Conservation (phyloP, 176 grass and related monocot species). For the Bromus sterilis region DNA sequence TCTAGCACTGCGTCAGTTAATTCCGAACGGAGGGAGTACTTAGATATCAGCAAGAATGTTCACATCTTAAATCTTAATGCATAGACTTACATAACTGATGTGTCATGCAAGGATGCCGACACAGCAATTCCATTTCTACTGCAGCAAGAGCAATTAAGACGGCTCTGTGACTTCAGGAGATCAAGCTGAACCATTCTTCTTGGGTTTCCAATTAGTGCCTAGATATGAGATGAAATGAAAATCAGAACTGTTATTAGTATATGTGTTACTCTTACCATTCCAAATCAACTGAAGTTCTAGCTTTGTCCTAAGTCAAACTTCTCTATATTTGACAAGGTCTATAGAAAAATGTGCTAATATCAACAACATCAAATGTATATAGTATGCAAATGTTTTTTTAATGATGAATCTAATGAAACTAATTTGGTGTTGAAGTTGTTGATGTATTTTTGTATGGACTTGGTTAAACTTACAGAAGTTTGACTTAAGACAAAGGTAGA, state of each 20-base stretch:
- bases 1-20: too few species aligned
- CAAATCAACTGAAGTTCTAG: neutral
- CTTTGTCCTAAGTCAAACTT: neutral
- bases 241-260: neutral
- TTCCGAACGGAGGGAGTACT: too few species aligned
- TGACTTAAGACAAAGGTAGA: neutral
- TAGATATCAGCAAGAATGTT: neutral
- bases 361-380: neutral
- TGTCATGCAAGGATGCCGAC: constrained; percentile 66
- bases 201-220: constrained; percentile 87
- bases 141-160: constrained; percentile 75
- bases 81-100: constrained; percentile 69
- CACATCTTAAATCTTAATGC: neutral
- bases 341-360: neutral
- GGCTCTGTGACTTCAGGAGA: constrained; percentile 58
- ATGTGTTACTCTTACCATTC: neutral
- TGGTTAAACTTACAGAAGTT: neutral
- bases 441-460: neutral
- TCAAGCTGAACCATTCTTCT: constrained; percentile 85
- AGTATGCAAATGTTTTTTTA: neutral
- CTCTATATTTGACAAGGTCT: neutral
- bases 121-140: constrained; percentile 35
- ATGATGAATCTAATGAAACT: neutral
- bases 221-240: constrained; percentile 15
- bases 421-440: neutral